Conservation (phyloP, 2,329 filamentous ascomycete species). For the Sarocladium strictum region DNA sequence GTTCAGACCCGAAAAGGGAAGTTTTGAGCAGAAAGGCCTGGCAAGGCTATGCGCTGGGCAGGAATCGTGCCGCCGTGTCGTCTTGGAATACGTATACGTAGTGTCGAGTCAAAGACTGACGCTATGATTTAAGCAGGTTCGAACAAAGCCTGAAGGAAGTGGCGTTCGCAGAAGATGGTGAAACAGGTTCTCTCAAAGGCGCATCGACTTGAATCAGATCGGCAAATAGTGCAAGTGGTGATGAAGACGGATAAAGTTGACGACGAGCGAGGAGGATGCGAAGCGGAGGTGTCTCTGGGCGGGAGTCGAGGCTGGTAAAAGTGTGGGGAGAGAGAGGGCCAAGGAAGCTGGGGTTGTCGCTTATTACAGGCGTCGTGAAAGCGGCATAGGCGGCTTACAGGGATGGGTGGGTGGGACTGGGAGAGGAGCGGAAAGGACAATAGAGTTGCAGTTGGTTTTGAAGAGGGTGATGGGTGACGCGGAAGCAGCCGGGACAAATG, state of each 20-base stretch:
- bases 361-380: conserved; percentile 4
- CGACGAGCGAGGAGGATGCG: not conserved
- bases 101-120: not conserved
- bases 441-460: not conserved
- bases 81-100: not conserved
- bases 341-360: conserved; percentile 9
- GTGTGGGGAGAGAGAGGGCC: conserved; percentile 6
- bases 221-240: not conserved
- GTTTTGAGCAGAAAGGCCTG: not conserved
- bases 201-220: not conserved
- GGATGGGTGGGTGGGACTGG: not conserved
- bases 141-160: not conserved
- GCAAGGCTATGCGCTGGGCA: not conserved
- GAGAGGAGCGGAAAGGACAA: not conserved
- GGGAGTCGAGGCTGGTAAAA: conserved; percentile 1
- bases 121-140: not conserved
- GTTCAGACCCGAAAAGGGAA: not conserved
- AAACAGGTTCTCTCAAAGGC: no score
- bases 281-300: not conserved
- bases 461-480: not conserved
- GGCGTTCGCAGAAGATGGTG: no score
- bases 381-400: not conserved
- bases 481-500: no score
- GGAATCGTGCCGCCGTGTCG: not conserved
- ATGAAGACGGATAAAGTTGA: not conserved